Percentiles rank a stretch among this genome's conserved stretches.
These are phyloP conservation scores for Beta vulgaris DNA, from an alignment of 148 eudicot species.

Conservation along the genomic window DNA sequence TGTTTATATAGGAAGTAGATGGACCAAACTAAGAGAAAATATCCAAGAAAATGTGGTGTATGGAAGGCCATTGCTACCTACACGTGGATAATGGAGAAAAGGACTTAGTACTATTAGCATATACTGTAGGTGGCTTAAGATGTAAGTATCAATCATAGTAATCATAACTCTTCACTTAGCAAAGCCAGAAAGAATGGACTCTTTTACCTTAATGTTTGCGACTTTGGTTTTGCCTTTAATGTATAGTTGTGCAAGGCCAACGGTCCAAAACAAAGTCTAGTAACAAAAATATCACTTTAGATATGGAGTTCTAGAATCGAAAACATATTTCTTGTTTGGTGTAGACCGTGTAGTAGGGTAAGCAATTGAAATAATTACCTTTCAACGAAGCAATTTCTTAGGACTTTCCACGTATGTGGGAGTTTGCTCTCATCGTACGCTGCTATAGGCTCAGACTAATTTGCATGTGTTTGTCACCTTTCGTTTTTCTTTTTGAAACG, in stretches of 20 bases:
- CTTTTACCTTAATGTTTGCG: background rate
- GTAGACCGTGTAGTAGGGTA: background rate
- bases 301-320: background rate
- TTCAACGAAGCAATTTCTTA: background rate
- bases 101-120: background rate
- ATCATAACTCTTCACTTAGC: background rate
- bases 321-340: background rate
- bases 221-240: background rate
- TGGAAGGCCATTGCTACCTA: background rate
- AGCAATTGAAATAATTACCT: background rate
- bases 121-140: background rate
- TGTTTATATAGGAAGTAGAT: background rate
- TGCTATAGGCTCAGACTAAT: background rate
- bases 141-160: background rate
- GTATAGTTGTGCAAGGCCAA: background rate
- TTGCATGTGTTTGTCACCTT: background rate
- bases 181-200: background rate
- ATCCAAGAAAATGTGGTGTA: background rate
- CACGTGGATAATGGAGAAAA: slow-evolving; percentile 8
- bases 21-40: background rate
- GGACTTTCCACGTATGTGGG: background rate
- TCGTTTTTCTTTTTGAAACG: background rate
- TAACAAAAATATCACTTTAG: background rate
- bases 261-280: background rate
- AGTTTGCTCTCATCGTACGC: background rate